Conservation (phyloP, 2,329 filamentous ascomycete species). For the Pseudocercospora macadamiae region DNA sequence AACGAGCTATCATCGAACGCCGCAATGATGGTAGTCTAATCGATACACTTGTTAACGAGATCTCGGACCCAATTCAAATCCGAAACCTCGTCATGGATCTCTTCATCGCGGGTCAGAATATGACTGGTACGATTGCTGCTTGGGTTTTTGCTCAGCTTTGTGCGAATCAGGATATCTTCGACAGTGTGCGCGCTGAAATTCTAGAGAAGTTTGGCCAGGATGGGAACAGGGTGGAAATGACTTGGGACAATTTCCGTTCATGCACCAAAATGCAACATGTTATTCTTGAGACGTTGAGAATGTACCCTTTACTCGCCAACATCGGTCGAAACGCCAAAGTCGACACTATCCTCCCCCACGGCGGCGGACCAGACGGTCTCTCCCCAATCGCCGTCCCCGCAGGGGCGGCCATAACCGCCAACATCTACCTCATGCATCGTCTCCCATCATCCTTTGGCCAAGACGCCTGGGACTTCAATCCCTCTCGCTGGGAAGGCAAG, state of each 20-base stretch:
- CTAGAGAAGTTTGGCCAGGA: constrained; percentile 33
- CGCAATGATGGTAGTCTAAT: constrained; percentile 44
- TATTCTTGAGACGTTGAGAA: constrained; percentile 44
- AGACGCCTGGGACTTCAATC: constrained; percentile 51
- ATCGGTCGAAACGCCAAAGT: constrained; percentile 48
- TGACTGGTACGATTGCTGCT: constrained; percentile 56
- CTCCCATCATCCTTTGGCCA: constrained; percentile 50
- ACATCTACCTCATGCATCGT: constrained; percentile 54
- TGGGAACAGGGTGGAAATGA: constrained; percentile 42
- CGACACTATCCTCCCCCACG: constrained; percentile 50
- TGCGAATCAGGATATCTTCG: constrained; percentile 30
- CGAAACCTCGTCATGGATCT: constrained; percentile 50
- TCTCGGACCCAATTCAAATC: constrained; percentile 44
- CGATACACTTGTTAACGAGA: constrained; percentile 46
- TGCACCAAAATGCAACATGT: constrained; percentile 48
- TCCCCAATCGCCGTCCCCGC: constrained; percentile 46
- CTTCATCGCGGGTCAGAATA: constrained; percentile 59
- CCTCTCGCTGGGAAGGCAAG: constrained; percentile 30
- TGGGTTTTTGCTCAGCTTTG: constrained; percentile 40
- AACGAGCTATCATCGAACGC: constrained; percentile 19
- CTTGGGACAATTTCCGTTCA: constrained; percentile 27
- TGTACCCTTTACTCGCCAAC: constrained; percentile 52
- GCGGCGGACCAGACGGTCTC: constrained; percentile 46
- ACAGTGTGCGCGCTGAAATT: constrained; percentile 32
- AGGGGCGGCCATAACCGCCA: constrained; percentile 47